Evolutionary conservation across 345 rosid species (phyloP).

Genomic region (Hypericum androsaemum): DNA sequence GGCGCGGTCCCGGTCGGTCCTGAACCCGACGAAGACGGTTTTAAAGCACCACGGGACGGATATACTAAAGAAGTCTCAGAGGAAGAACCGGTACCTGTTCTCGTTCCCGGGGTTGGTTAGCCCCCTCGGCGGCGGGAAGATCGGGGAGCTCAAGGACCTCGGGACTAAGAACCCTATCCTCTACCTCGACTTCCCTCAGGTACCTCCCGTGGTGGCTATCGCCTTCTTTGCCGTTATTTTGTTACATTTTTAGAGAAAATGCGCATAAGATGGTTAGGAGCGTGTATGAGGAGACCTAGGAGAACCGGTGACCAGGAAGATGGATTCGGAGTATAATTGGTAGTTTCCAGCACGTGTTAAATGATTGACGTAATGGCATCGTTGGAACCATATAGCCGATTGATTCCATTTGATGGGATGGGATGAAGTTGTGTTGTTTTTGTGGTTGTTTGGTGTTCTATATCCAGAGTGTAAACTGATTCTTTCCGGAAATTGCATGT

Average conservation of each 20-base stretch:
- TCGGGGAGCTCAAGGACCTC: slow-evolving; percentile 70
- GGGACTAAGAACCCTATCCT: slow-evolving; percentile 80
- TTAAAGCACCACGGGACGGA: slow-evolving; percentile 73
- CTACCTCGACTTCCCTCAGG: slow-evolving; percentile 73
- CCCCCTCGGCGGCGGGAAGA: slow-evolving; percentile 53
- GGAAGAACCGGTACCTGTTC: slow-evolving; percentile 63
- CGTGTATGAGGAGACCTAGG: no score
- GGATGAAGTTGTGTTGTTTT: no score
- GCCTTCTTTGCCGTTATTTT: not conserved
- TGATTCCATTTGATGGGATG: no score
- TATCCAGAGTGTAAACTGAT: no score
- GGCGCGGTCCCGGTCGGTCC: slow-evolving; percentile 25
- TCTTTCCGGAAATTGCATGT: no score
- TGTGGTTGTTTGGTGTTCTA: no score
- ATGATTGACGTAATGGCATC: no score
- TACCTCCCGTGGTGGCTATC: slow-evolving; percentile 1
- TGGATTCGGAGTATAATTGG: no score
- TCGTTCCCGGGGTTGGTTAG: slow-evolving; percentile 70
- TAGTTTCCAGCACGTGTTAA: no score
- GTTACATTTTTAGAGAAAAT: not conserved
- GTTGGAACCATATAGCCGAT: no score
- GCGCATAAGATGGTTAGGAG: not conserved
- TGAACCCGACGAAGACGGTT: slow-evolving; percentile 48
- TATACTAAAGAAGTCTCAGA: slow-evolving; percentile 65
- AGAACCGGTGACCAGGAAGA: no score